Base-by-base conservation (phyloP, 768 basidiomycete species). In the Cystofilobasidium ferigula region DNA sequence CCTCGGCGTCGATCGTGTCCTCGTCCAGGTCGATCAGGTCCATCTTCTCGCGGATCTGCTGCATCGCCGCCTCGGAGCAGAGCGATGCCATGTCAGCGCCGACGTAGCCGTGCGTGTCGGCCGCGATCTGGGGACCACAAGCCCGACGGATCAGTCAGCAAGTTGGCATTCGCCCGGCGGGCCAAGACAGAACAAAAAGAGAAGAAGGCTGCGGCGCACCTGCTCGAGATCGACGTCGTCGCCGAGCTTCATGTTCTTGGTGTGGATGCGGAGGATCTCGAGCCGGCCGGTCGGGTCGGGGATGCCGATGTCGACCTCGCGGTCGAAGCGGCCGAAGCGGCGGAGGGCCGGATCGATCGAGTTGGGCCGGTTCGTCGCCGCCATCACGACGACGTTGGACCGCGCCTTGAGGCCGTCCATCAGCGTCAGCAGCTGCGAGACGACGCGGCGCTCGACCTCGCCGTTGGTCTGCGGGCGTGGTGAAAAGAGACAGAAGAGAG, bases 401-500 rank as follows among this genome's bases (percentile, higher is more conserved):
- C 95, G 92, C 51, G 94, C 92, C 78, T 97, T 98, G 70, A 99
- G 81, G 71, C 93, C 93, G 70, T 99, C 95, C 95, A 99, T 99
- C 72, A 99, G 86, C 13, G 95, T 99, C 58, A 99, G 83, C 28
- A 99, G 83, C 77, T 99, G 95, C 0, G 95, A 98, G 16, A 99
- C 95, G 32, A 99, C 95, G 74, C 95, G 91, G 69, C 95, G 89
- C 77, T 99, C 95, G 77, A 99, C 95, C 81, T 99, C 95, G 74
- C 95, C 95, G 76, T 98, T 97, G 28, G 95, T 98, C 92, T 91
- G n/a, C n/a, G n/a, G n/a, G n/a, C n/a, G n/a, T n/a, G n/a, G n/a
- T n/a, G 72, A 26, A 54, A 24, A 35, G 22, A 60, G 72, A 28
- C 40, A 38, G 3, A 22, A 24, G 45, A 48, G 28, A 62, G 61